A percentile compares a stretch with the other conserved stretches of the same genome.
These are phyloP conservation scores for Aspergillus baeticus DNA, from an alignment of 495 filamentous ascomycete species.

Conservation along the genomic window DNA sequence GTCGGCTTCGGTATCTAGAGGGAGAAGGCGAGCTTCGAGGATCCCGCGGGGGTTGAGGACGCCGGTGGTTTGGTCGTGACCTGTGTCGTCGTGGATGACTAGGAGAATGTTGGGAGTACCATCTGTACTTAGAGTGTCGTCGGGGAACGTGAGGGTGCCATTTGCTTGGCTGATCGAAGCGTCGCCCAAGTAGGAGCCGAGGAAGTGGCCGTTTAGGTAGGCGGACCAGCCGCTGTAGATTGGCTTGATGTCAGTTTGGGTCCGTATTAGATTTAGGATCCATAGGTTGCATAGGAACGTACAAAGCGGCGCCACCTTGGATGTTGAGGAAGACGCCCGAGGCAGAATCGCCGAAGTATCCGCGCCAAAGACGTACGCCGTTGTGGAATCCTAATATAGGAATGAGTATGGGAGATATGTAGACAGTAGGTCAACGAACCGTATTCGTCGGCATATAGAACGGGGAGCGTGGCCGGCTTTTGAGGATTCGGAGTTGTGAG, in stretches of 20 bases:
- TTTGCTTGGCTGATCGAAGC: conserved; percentile 34
- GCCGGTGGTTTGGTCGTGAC: conserved; percentile 59
- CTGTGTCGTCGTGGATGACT: conserved; percentile 71
- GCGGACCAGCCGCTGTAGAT: conserved; percentile 49
- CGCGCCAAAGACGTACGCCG: conserved; percentile 66
- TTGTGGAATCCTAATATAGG: conserved; percentile 55
- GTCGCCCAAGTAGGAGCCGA: conserved; percentile 57
- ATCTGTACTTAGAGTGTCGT: conserved; percentile 46
- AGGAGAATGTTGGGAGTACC: conserved; percentile 57
- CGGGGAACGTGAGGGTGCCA: conserved; percentile 31
- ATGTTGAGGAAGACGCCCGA: conserved; percentile 56
- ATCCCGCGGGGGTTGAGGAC: conserved; percentile 72
- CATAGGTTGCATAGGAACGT: conserved; percentile 12
- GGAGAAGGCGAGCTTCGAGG: conserved; percentile 50
- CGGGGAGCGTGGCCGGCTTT: conserved; percentile 56
- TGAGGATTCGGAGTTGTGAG: conserved; percentile 57
- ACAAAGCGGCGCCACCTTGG: conserved; percentile 61
- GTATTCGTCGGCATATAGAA: conserved; percentile 65
- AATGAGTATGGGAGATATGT: background rate
- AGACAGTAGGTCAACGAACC: conserved; percentile 20
- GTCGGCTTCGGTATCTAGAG: conserved; percentile 18
- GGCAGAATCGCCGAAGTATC: conserved; percentile 59
- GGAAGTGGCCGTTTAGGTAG: conserved; percentile 53
- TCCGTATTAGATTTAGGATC: background rate
- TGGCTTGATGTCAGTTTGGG: background rate